Base-by-base conservation (phyloP, 2,329 filamentous ascomycete genomes). In the Fusarium clavum region DNA sequence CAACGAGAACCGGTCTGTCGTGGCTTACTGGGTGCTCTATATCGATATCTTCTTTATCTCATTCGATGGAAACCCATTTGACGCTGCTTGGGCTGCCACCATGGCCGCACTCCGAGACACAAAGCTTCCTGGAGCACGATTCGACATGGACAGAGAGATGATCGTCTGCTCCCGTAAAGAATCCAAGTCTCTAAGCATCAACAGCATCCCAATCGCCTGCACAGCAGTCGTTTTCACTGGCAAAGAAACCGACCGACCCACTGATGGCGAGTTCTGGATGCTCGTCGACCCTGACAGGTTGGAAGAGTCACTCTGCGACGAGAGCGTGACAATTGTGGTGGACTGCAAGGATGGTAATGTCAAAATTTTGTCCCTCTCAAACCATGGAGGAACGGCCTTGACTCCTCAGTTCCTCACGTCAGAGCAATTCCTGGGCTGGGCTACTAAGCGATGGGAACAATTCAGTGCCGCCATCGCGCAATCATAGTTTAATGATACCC, bases 11-110 rank as follows among this genome's bases (percentile, higher is more conserved):
- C 78, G 77, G 9, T 77, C 77, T n/a, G 80, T 95, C 13, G 95
- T 92, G 78, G 96, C 92, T 0, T 98, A 97, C 80, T 99, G 95
- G 96, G 91, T 93, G 12, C 88, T 99, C 22, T 98, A 97, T 80
- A 92, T 99, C 71, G 95, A 98, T 77, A 86, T 98, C n/a, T 88
- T 98, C 77, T 96, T 97, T 81, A 91, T 99, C 72, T 97, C 93
- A 0, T 89, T 97, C 52, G 94, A 97, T 70, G 95, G 95, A 8
- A 97, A 96, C 75, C 89, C 94, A 3, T 94, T 98, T 71, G 95
- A 99, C 76, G 92, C 93, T 1, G 93, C 94, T 0, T 98, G 95
- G 94, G 87, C 91, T 1, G 90, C 94, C 14, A 86, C 97, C 1
- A 80, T 97, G 24, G 93, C 94, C 11, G 95, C 96, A 9, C 82